Conservation (phyloP, 2,329 filamentous ascomycete genomes). For the Cryphonectria nitschkei region DNA sequence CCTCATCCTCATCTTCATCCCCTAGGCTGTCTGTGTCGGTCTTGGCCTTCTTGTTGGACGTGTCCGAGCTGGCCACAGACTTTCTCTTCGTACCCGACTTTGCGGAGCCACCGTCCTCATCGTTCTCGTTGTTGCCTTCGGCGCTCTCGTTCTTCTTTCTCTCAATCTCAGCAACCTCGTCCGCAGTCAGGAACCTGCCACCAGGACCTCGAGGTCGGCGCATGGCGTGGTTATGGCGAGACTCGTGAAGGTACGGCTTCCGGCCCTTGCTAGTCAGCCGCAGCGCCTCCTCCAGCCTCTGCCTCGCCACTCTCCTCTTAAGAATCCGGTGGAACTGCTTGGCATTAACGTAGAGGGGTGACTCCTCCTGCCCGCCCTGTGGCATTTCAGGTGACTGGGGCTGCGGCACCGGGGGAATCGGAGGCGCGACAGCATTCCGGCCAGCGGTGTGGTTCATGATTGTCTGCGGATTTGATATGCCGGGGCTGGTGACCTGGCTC, state of each 20-base stretch:
- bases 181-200: constrained; percentile 92
- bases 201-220: constrained; percentile 89
- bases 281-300: constrained; percentile 90
- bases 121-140: constrained; percentile 43
- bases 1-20: constrained; percentile 39
- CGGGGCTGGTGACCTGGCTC: constrained; percentile 77
- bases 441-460: constrained; percentile 71
- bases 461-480: constrained; percentile 72
- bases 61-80: constrained; percentile 53
- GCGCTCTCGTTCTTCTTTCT: constrained; percentile 55
- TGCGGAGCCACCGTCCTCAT: constrained; percentile 35
- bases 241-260: constrained; percentile 97
- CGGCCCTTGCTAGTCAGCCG: constrained; percentile 91
- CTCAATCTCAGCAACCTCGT: constrained; percentile 92
- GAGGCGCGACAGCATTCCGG: constrained; percentile 56
- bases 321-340: constrained; percentile 98
- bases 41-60: constrained; percentile 59
- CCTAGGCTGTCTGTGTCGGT: constrained; percentile 46
- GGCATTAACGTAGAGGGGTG: constrained; percentile 95
- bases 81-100: constrained; percentile 62
- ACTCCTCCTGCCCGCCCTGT: constrained; percentile 76
- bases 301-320: constrained; percentile 89
- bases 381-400: constrained; percentile 81
- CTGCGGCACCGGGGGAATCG: constrained; percentile 65
- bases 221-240: constrained; percentile 98